Evolutionary conservation across 768 basidiomycete genomes (phyloP), one percentile per base, ranked within the genome.

Genomic region (Steccherinum ochraceum): DNA sequence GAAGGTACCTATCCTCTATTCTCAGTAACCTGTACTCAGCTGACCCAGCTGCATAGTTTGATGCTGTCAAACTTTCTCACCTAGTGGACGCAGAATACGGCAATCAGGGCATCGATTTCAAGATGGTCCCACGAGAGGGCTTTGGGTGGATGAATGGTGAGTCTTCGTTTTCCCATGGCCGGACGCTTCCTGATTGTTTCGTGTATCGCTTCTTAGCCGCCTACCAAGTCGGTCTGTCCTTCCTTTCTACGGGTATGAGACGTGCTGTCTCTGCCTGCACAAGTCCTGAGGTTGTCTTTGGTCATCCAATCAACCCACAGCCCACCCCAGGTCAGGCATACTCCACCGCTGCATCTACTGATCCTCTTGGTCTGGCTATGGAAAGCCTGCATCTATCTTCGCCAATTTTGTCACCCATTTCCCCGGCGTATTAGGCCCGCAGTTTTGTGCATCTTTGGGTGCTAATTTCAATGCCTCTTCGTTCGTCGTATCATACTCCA

Each of bases 111-210:
- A 78, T 95, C 58, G 95, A 99, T 72, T 99, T 99, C 74, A 92
- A 94, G 72, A 84, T 94, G 79, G 89, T 97, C 41, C 94, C 94
- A 46, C 80, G 93, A 12, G 95, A 98, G 69, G 95, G 95, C 49
- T 99, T 98, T 64, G 95, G 95, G 7, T 97, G 93, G 95, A 96
- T 93, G 89, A 95, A 95, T 55, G 77, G 91, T 92, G 26, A 2
- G 0, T 19, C 24, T 5, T 30, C 30, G 23, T 10, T 25, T 12
- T 16, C 16, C 7, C 30, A 7, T 16, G 30, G 16, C 16, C 30
- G 30, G 30, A 35, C 16, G 30, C 30, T 16, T 16, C n/a, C 30
- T 48, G 24, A 52, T 39, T n/a, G 35, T 39, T 50, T 39, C 49
- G 51, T 41, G 45, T 21, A 30, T 27, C 47, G 30, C 46, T 50